phyloP scores from a whole-genome alignment of 768 basidiomycete genomes.

The Kwoniella sp. region DNA sequence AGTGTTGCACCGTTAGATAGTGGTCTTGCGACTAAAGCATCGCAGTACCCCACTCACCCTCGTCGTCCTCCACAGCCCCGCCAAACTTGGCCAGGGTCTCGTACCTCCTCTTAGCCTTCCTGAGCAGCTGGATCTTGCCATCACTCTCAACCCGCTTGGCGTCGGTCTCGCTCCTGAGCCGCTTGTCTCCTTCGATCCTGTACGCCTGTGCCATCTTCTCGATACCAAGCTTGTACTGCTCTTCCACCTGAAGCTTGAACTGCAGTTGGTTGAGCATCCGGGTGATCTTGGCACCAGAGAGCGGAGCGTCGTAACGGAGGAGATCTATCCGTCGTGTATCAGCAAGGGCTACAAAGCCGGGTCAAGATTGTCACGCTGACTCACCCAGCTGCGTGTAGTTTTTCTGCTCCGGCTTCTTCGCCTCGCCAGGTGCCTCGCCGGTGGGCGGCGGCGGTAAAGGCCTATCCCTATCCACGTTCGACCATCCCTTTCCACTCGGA shows the following conservation, averaged over 20 bases:
- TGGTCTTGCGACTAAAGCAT: not conserved
- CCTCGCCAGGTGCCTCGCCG: conserved; percentile 16
- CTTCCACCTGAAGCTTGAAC: conserved; percentile 97
- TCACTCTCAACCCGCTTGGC: conserved; percentile 91
- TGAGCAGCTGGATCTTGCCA: conserved; percentile 89
- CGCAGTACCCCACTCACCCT: conserved; percentile 57
- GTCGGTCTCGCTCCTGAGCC: conserved; percentile 85
- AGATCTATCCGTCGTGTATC: conserved; percentile 59
- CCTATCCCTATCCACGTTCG: conserved; percentile 30
- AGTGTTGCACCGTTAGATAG: conserved; percentile 31
- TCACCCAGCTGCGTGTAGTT: conserved; percentile 48
- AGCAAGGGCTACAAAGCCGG: not conserved
- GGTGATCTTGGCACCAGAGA: conserved; percentile 92
- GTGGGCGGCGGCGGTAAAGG: conserved; percentile 42
- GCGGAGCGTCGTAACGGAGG: conserved; percentile 94
- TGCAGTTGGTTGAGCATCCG: conserved; percentile 97
- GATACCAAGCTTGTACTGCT: conserved; percentile 95
- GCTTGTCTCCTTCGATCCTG: conserved; percentile 95
- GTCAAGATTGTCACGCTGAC: too few relatives aligned
- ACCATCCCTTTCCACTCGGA: conserved; percentile 19
- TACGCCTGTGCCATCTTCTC: conserved; percentile 99
- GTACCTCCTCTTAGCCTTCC: conserved; percentile 88
- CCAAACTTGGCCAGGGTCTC: conserved; percentile 93
- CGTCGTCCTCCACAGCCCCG: conserved; percentile 61
- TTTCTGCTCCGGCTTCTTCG: conserved; percentile 28